Evolutionary conservation across 805 yeast genomes (phyloP).

Genomic region (Naumovozyma castellii): DNA sequence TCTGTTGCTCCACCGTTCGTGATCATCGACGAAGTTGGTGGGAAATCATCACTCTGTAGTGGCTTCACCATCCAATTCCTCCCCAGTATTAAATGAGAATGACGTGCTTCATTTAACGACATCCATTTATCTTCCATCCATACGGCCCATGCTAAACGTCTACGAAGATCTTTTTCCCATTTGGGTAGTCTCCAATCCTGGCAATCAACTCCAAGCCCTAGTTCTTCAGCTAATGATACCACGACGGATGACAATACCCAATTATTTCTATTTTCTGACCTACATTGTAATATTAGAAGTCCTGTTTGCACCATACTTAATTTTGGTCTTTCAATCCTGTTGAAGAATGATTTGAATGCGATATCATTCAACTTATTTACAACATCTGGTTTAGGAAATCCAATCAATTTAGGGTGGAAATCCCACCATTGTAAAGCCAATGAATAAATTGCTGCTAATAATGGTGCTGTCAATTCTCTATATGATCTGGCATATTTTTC

Average conservation of each 20-base stretch:
- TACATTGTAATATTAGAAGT: constrained; percentile 55
- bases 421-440: constrained; percentile 94
- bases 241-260: constrained; percentile 85
- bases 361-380: constrained; percentile 57
- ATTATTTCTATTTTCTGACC: constrained; percentile 51
- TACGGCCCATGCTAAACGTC: constrained; percentile 92
- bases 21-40: constrained; percentile 44
- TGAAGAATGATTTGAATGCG: constrained; percentile 55
- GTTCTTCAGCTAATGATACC: constrained; percentile 78
- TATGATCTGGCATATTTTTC: constrained; percentile 88
- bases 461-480: constrained; percentile 83
- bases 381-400: constrained; percentile 67
- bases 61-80: constrained; percentile 72
- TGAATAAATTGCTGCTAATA: constrained; percentile 82
- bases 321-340: constrained; percentile 77
- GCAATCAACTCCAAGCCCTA: constrained; percentile 87
- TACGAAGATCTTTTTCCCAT: constrained; percentile 88
- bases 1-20: background rate
- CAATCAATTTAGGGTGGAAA: constrained; percentile 53
- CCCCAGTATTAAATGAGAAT: constrained; percentile 66
- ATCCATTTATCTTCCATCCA: constrained; percentile 90
- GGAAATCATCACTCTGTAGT: constrained; percentile 65
- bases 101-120: constrained; percentile 69
- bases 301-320: constrained; percentile 90
- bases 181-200: constrained; percentile 84